Conservation (phyloP, 129 eudicot genomes). For the Chrysanthemum seticuspe region DNA sequence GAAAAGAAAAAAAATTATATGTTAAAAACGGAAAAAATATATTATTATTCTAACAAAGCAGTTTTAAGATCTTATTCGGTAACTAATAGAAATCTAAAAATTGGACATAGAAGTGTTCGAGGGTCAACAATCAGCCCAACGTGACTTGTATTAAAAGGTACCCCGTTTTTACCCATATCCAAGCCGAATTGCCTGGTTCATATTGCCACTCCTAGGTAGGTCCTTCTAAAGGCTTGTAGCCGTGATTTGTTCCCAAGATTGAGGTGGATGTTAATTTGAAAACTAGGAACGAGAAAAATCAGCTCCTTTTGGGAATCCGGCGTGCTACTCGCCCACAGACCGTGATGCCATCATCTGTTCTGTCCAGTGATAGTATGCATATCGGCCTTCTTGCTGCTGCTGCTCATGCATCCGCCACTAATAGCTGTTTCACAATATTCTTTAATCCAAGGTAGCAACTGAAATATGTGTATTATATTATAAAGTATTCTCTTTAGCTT, state of each 20-base stretch:
- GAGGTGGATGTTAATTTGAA: not conserved
- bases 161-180: no score
- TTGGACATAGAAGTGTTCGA: no score
- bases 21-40: no score
- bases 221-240: not conserved
- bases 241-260: not conserved
- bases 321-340: constrained; percentile 94
- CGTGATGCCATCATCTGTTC: constrained; percentile 97
- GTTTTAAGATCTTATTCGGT: no score
- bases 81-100: no score
- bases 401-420: constrained; percentile 95
- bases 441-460: constrained; percentile 75
- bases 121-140: no score
- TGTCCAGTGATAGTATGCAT: constrained; percentile 99
- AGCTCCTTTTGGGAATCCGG: constrained; percentile 90
- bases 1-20: no score
- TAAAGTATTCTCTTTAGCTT: not conserved
- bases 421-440: constrained; percentile 89
- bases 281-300: constrained; percentile 92
- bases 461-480: constrained; percentile 1
- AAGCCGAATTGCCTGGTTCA: not conserved
- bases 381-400: constrained; percentile 99
- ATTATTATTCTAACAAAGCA: no score
- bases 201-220: not conserved
- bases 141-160: no score